These are phyloP conservation scores for Colletotrichum sp. DNA, from an alignment of 2,329 filamentous ascomycete genomes.

Conservation along the genomic window DNA sequence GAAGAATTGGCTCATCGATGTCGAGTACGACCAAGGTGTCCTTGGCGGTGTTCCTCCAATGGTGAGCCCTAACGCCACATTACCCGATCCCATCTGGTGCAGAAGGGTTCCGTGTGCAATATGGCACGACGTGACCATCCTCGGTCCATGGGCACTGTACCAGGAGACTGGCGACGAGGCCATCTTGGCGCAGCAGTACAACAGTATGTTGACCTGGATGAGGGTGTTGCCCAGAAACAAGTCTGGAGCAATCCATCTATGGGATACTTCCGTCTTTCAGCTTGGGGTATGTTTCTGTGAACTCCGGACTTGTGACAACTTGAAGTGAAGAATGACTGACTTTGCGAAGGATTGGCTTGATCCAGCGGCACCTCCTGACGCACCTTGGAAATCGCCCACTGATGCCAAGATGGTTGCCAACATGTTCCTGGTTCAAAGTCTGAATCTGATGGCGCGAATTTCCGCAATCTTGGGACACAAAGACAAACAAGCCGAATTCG, in stretches of 20 bases:
- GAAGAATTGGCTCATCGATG: slow-evolving; percentile 7
- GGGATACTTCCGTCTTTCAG: neutral
- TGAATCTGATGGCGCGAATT: neutral
- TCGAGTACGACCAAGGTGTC: slow-evolving; percentile 31
- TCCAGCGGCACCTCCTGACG: slow-evolving; percentile 31
- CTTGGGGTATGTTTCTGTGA: neutral
- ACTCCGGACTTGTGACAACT: neutral
- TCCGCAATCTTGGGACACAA: slow-evolving; percentile 24
- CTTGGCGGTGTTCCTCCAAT: slow-evolving; percentile 38
- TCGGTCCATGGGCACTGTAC: slow-evolving; percentile 11
- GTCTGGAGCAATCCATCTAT: neutral
- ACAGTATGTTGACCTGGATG: slow-evolving; percentile 9
- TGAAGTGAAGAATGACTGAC: slow-evolving; percentile 37
- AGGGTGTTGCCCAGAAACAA: slow-evolving; percentile 4
- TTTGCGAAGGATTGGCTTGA: slow-evolving; percentile 33
- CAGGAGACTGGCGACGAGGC: neutral
- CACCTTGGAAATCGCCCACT: slow-evolving; percentile 31
- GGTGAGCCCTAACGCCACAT: slow-evolving; percentile 32
- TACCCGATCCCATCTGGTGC: slow-evolving; percentile 8
- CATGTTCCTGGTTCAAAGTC: slow-evolving; percentile 30
- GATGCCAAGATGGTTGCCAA: slow-evolving; percentile 34
- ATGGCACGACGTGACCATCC: slow-evolving; percentile 15
- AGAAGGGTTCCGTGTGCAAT: slow-evolving; percentile 20
- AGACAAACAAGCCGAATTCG: neutral
- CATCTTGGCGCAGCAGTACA: slow-evolving; percentile 2